Evolutionary conservation across 306 rosid species (phyloP), one percentile per base, ranked within the genome.

Genomic region (Datisca glomerata): DNA sequence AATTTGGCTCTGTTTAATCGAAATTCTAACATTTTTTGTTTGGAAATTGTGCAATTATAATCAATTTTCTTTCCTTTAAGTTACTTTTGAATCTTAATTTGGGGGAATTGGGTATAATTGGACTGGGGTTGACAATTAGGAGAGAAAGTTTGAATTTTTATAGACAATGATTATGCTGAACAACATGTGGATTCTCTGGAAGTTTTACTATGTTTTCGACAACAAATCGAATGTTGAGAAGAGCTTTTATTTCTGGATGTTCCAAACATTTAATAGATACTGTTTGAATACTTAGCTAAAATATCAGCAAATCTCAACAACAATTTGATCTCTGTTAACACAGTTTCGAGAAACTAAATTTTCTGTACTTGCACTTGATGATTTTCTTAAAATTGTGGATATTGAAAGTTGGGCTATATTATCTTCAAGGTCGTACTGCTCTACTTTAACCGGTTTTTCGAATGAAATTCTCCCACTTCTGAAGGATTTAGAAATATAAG

Each of bases 211-310:
- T 49, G 60, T 37, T 60, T 56, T 70, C 19, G 78, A 50, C 18
- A 56, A 62, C 45, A 80, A 74, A 60, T 60, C 64, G 14, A 49
- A 53, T 46, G 66, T 76, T 17, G 77, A 60, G 49, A 74, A 78
- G 56, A 72, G 91, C 71, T 72, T 67, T 42, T 78, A 85, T 40
- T 81, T 80, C 45, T 78, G 93, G 96, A 86, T 78, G 66, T 81
- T 81, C 53, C 93, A 81, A 18, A 65, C 78, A 27, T 74, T 78
- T 15, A 74, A 65, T 67, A 70, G 61, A 37, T 64, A 80, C 67
- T 58, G 60, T 47, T 41, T 49, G 55, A 79, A 68, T 31, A 78
- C 89, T 35, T 74, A 59, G 47, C 73, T 13, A 7, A 21, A 36
- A 6, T 24, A n/a, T n/a, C n/a, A n/a, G n/a, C n/a, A n/a, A n/a